Evolutionary conservation across 177 flowering plant genomes (phyloP), one percentile per base, ranked within the genome.

Genomic region (Vitis hybrid): DNA sequence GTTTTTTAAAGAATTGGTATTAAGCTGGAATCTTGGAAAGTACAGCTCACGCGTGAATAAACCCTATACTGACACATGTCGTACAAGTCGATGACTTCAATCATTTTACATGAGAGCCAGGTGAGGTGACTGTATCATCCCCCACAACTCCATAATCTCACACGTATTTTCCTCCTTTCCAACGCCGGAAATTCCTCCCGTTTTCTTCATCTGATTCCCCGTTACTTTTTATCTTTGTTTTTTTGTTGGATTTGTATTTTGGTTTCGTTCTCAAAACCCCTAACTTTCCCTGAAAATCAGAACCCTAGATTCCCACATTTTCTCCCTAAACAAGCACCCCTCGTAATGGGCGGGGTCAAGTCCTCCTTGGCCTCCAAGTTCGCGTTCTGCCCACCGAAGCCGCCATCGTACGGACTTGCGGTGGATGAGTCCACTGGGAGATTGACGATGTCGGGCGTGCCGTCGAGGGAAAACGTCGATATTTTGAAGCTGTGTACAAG

Each of bases 321-420:
- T 33, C 45, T 33, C 45, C 45, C 45, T 33, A 33, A 33, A 4
- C 45, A 33, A 33, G 7, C 45, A 6, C 45, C 45, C 45, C 65
- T 22, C 16, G 22, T 69, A 39, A 92, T 94, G 97, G 98, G 98
- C 45, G 92, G 74, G 22, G 83, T 90, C 75, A 89, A 93, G 58
- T 94, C 98, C 12, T 78, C 98, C 3, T 76, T 94, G 90, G 98
- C 97, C 72, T 88, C 97, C 68, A 92, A 87, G 80, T 86, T 94
- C 68, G 93, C 98, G 3, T 94, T 94, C 66, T 94, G 88, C 72
- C 98, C 98, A 69, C 97, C 97, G 52, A 82, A 72, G 48, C 98
- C 98, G 62, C 90, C 98, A 64, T 90, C 97, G 61, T 92, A 94
- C 63, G 74, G 71, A 62, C 68, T 94, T 65, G 80, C 57, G 31